Conservation (phyloP, 192 early-diverging fungal genomes). For the Coemansia sp. region DNA sequence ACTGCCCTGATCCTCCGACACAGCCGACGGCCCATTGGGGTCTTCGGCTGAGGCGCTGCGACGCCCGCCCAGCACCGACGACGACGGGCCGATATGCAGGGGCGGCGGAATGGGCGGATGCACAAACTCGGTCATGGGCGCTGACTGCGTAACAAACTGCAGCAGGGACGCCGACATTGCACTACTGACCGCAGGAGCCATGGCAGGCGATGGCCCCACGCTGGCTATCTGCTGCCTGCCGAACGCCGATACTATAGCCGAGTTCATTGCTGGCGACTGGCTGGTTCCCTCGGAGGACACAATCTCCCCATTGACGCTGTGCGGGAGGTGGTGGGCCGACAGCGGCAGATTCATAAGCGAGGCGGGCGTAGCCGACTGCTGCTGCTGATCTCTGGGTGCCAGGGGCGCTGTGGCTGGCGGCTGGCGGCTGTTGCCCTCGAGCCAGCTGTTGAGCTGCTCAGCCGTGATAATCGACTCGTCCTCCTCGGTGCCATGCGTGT, state of each 20-base stretch:
- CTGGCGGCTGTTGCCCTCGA: not conserved
- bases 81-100: conserved; percentile 32
- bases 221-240: not conserved
- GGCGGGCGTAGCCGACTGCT: conserved; percentile 39
- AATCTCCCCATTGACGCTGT: conserved; percentile 31
- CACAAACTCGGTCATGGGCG: conserved; percentile 35
- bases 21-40: not conserved
- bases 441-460: conserved; percentile 7
- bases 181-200: not conserved
- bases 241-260: not conserved
- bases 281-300: not conserved
- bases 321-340: conserved; percentile 50
- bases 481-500: not conserved
- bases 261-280: not conserved
- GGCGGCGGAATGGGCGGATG: conserved; percentile 44
- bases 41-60: not conserved
- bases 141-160: conserved; percentile 31
- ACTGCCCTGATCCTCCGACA: not conserved
- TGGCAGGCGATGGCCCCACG: not conserved
- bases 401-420: not conserved
- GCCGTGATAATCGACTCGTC: not conserved
- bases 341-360: conserved; percentile 47
- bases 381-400: not conserved
- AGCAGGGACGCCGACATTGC: conserved; percentile 5
- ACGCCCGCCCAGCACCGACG: not conserved